Base-by-base conservation (phyloP, 305 asterid genomes). In the Plantago rigida region DNA sequence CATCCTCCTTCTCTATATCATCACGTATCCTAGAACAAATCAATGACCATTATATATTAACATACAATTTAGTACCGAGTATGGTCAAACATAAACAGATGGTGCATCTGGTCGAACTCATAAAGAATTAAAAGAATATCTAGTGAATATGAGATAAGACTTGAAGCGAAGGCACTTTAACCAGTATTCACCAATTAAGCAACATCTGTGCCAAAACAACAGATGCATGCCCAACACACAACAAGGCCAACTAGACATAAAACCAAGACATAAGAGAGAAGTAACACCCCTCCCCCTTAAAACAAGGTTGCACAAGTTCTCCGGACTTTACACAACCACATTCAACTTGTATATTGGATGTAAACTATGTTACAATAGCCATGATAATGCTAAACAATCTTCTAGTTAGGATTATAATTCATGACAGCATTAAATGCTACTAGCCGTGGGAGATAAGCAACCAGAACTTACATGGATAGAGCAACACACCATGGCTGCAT, bases 401-500 rank as follows among this genome's bases (percentile, higher is more conserved):
- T 61, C 31, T 48, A 13, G 50, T 59, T 13, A 50, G 51, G 14
- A 50, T 51, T 42, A 24, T 44, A 29, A 22, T 17, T 36, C 45
- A 19, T 4, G n/a, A 13, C 34, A 47, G 51, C 12, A 1, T 15
- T 57, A 66, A 50, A 57, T 47, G 13, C 42, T 39, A 47, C 15
- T 56, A 36, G 15, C 54, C 44, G 14, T 51, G 60, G 54, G 52
- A 62, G 51, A 7, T 22, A 36, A 65, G 9, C 59, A 48, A 57
- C 15, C 13, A 56, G 45, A 50, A 73, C 99, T 82, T 82, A 93
- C 99, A 81, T 77, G 71, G 96, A 85, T 79, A 93, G 75, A 76
- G 99, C 96, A 61, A 80, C 66, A 69, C 97, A 93, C 99, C 99
- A 93, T 14, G 89, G 56, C 79, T 85, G 95, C 99, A 93, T 82